Base-by-base conservation (phyloP, 768 basidiomycete genomes). In the Pleurotus tuoliensis region DNA sequence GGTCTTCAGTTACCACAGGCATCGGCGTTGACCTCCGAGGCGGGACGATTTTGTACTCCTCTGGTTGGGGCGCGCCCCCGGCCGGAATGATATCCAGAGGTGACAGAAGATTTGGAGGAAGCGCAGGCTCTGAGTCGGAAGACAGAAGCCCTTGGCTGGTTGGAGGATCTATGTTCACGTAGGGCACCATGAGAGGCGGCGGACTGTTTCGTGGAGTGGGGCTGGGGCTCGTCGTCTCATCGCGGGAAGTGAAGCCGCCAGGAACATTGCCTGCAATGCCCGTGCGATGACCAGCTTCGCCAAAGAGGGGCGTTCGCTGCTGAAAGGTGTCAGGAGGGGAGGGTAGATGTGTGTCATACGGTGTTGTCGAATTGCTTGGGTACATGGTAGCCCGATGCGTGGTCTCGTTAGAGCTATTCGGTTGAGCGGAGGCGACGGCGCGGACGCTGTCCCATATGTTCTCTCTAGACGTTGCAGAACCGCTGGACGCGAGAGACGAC, bases 111-210 rank as follows among this genome's bases (percentile, higher is more conserved):
- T 53, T 39, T 8, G 37, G 38, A 22, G 39, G 51, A 8, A 53
- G 22, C 13, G 20, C 20, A 8, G n/a, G 37, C 18, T 53, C 51
- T 40, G 37, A 39, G 16, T 39, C 37, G 18, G 51, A 53, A 11
- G 39, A 41, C 20, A 53, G 24, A n/a, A 39, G 39, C 6, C 51
- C 51, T 24, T 53, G 51, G 39, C 51, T 53, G 1, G 41, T 11
- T 18, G 51, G 38, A 11, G 34, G 51, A 24, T 53, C 51, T 15
- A 53, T 7, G 24, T 53, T 37, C 11, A 53, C 18, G 9, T 37
- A 53, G 38, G 51, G 51, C 3, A 53, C 51, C 51, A 53, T 53
- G 37, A 53, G 39, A 11, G 51, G 51, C 25, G 51, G 51, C 5
- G 51, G 34, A 20, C 51, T 53, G 39, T 41, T 53, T 9, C 38